Percentiles rank a stretch among this genome's conserved stretches.
These are phyloP conservation scores for Raphanus raphanistrum DNA, from an alignment of 345 rosid genomes.

Conservation along the genomic window DNA sequence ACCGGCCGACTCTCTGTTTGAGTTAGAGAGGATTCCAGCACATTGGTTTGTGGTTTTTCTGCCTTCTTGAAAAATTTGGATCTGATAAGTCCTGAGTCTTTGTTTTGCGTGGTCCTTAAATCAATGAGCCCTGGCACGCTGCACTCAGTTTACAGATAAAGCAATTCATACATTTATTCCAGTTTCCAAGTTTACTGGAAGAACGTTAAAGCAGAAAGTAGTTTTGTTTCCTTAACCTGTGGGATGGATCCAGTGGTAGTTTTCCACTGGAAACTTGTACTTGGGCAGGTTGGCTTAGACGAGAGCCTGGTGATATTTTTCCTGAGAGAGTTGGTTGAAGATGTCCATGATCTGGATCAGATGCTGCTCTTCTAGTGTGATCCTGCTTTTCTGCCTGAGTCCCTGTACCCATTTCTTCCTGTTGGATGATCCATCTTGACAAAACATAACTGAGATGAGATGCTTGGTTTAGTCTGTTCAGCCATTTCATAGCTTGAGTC, in stretches of 20 bases:
- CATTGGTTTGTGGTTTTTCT: constrained; percentile 37
- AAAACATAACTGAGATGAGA: constrained; percentile 29
- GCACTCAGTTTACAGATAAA: constrained; percentile 17
- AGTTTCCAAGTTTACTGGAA: not conserved
- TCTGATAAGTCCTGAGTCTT: constrained; percentile 41
- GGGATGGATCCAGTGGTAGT: constrained; percentile 33
- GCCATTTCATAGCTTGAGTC: constrained; percentile 34
- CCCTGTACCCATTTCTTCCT: constrained; percentile 32
- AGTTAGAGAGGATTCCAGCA: constrained; percentile 33
- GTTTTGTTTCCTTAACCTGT: constrained; percentile 47
- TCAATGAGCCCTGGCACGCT: constrained; percentile 36
- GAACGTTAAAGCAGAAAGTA: constrained; percentile 4
- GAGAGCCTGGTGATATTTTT: constrained; percentile 23
- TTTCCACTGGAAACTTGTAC: constrained; percentile 36
- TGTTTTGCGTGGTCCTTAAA: constrained; percentile 32
- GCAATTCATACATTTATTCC: constrained; percentile 9
- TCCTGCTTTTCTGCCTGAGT: constrained; percentile 23
- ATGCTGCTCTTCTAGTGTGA: constrained; percentile 14
- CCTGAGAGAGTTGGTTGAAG: constrained; percentile 27
- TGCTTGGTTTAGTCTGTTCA: constrained; percentile 20
- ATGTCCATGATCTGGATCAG: constrained; percentile 30
- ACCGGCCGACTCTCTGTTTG: constrained; percentile 37
- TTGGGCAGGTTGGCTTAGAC: constrained; percentile 29
- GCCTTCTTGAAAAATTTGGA: constrained; percentile 45
- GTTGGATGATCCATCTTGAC: constrained; percentile 36